Percentiles rank a stretch among this genome's conserved stretches.
phyloP scores from a whole-genome alignment of 2,329 filamentous ascomycete genomes.

The Aureobasidium melanogenum region DNA sequence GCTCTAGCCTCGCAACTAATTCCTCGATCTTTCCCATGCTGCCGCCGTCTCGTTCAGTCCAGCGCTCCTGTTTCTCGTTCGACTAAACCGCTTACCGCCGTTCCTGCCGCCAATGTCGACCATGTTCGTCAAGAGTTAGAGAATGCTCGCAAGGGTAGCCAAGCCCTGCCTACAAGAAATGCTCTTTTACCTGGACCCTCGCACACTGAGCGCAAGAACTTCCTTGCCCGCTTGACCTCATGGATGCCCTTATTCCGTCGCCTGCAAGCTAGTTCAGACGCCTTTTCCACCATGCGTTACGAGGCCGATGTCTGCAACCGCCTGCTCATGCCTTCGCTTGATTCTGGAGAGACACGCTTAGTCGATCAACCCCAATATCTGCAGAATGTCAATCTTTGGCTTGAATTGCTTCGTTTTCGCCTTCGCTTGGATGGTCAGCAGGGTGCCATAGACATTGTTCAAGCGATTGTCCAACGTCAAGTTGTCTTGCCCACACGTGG shows the following conservation, averaged over 20 bases:
- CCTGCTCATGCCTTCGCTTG: background rate
- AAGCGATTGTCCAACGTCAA: constrained; percentile 27
- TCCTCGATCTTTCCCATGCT: background rate
- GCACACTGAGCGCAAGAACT: background rate
- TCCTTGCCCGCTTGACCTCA: constrained; percentile 1
- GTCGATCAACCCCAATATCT: constrained; percentile 24
- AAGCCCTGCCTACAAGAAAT: background rate
- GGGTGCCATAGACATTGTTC: constrained; percentile 38
- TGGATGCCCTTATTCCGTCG: constrained; percentile 1
- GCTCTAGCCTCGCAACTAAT: constrained; percentile 21
- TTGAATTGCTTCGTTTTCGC: constrained; percentile 31
- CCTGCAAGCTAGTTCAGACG: background rate
- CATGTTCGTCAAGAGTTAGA: constrained; percentile 6
- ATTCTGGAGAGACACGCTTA: constrained; percentile 17
- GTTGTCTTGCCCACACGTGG: constrained; percentile 33
- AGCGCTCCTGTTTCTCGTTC: background rate
- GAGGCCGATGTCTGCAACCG: background rate
- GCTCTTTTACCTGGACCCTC: background rate
- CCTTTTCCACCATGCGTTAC: background rate
- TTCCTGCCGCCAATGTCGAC: background rate
- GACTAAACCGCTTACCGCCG: background rate
- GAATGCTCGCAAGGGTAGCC: background rate
- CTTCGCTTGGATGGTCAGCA: constrained; percentile 32
- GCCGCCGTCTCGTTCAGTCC: background rate
- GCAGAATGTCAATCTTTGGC: constrained; percentile 31